Percentiles rank a stretch among this genome's conserved stretches.
Conservation (phyloP, 1,139 yeast genomes). For the Kurtzmaniella quercitrusa region DNA sequence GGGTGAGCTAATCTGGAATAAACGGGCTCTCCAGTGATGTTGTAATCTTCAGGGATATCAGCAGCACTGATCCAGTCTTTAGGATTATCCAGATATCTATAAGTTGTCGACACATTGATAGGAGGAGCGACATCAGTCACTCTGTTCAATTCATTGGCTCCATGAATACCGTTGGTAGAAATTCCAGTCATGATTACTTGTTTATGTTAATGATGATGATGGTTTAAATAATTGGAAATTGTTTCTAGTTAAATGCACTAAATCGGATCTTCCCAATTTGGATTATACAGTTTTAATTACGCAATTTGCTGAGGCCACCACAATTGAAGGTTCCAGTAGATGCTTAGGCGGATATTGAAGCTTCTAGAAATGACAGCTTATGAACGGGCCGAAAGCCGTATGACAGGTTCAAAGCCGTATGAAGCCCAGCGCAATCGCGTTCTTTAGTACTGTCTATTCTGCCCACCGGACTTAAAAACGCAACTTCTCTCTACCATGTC, state of each 20-base stretch:
- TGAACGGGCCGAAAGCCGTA: background rate
- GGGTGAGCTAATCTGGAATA: slow-evolving; percentile 80
- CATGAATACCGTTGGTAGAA: slow-evolving; percentile 57
- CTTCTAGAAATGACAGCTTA: too few relatives aligned
- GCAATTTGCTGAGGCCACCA: background rate
- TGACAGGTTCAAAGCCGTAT: background rate
- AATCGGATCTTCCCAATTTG: background rate
- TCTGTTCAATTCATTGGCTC: slow-evolving; percentile 47
- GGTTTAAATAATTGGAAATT: background rate
- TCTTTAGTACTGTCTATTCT: background rate
- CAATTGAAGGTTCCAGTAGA: background rate
- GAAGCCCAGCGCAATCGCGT: background rate
- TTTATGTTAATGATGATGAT: background rate
- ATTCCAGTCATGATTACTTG: slow-evolving; percentile 43
- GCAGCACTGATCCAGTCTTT: slow-evolving; percentile 35
- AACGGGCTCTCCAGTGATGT: slow-evolving; percentile 21
- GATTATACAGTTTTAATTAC: background rate
- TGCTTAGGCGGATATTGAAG: background rate
- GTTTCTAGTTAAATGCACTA: background rate
- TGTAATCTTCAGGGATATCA: slow-evolving; percentile 15
- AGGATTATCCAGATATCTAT: slow-evolving; percentile 60
- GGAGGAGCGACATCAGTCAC: slow-evolving; percentile 71
- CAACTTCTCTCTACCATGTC: too few relatives aligned
- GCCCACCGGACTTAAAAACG: background rate
- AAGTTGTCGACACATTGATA: slow-evolving; percentile 78